A percentile compares a stretch with the other conserved stretches of the same genome.
Evolutionary conservation across 208 protist species (phyloP).

Genomic region (Acanthamoeba sp.): DNA sequence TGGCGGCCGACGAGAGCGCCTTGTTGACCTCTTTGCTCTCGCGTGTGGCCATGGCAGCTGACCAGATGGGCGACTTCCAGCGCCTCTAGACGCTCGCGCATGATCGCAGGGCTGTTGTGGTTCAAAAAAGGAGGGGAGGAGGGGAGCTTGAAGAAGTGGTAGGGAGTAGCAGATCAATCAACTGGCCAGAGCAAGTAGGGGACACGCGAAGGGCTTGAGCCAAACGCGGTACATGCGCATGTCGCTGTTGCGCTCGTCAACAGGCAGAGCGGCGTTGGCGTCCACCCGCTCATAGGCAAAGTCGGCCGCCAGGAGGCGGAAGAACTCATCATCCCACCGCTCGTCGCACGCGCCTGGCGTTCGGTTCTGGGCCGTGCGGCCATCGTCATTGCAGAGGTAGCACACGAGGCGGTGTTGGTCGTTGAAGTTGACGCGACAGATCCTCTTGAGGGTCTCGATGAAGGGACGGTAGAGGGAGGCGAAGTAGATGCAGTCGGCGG

Average conservation of each 20-base stretch:
- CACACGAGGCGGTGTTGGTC: neutral
- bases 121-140: too few species aligned
- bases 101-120: too few species aligned
- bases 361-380: conserved; percentile 15
- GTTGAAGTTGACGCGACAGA: neutral
- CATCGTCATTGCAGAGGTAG: conserved; percentile 54
- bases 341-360: neutral
- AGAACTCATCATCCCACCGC: conserved; percentile 43
- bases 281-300: conserved; percentile 36
- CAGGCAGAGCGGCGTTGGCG: conserved; percentile 8
- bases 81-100: too few species aligned
- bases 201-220: too few species aligned
- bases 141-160: too few species aligned
- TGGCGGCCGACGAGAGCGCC: too few species aligned
- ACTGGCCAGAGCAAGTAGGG: too few species aligned
- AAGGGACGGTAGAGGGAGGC: conserved; percentile 29
- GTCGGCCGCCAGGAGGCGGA: neutral
- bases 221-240: conserved; percentile 28
- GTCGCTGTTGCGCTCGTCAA: conserved; percentile 29
- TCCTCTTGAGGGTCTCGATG: neutral
- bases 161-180: too few species aligned
- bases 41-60: too few species aligned
- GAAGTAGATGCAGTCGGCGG: conserved; percentile 55
- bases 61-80: too few species aligned
- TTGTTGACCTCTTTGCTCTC: too few species aligned